phyloP scores from a whole-genome alignment of 805 yeast genomes.

The Priceomyces haplophilus region DNA sequence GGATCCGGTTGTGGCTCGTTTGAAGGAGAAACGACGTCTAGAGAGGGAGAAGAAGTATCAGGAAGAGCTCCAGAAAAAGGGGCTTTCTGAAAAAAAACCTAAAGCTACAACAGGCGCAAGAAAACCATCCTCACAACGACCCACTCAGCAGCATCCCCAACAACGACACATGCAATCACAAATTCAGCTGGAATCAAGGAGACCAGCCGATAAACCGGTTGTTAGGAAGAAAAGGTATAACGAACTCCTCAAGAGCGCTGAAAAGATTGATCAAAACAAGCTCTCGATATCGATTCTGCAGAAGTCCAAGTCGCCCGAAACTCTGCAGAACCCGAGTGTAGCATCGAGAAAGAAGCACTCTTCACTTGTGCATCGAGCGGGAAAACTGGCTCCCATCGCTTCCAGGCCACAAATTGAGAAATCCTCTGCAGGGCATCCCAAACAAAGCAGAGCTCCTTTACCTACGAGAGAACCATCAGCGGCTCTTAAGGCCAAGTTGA shows the following conservation, averaged over 20 bases:
- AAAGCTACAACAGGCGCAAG: constrained; percentile 7
- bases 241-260: constrained; percentile 70
- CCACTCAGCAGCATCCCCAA: not conserved
- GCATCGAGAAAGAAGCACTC: not conserved
- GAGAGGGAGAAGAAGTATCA: constrained; percentile 47
- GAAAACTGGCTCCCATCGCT: not conserved
- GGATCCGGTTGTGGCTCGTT: constrained; percentile 69
- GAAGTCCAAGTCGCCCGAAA: constrained; percentile 38
- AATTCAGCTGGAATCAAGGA: too few species aligned
- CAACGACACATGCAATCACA: not conserved
- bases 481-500: constrained; percentile 46
- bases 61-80: constrained; percentile 32
- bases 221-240: constrained; percentile 58
- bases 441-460: constrained; percentile 21
- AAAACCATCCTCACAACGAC: constrained; percentile 1
- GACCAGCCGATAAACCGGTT: not conserved
- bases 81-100: constrained; percentile 25
- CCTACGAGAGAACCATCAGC: constrained; percentile 59
- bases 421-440: not conserved
- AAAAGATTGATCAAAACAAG: constrained; percentile 48
- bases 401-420: not conserved
- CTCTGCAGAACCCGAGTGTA: not conserved
- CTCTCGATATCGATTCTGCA: constrained; percentile 36
- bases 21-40: constrained; percentile 62
- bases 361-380: not conserved